Base-by-base conservation (phyloP, 1,139 yeast genomes). In the Geotrichum carabidarum region DNA sequence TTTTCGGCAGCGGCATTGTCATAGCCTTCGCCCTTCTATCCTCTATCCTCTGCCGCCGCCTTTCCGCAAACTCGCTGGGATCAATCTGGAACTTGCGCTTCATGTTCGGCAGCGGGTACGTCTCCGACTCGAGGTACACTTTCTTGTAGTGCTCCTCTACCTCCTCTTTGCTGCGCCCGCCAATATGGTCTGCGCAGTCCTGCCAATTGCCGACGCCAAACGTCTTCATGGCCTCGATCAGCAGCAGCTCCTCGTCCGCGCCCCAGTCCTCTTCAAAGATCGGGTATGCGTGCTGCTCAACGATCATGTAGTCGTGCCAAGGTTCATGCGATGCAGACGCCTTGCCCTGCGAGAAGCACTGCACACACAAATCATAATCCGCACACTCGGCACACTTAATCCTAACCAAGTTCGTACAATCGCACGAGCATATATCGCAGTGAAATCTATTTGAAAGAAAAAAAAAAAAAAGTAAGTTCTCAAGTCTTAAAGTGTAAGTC, bases 161-260 rank as follows among this genome's bases (percentile, higher is more conserved):
- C 68, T 94, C 99, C 59, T 90, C 97, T 67, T 87, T 89, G 30
- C 90, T 82, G 58, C 99, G 52, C 95, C 93, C 90, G 7, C 99
- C 98, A 55, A 94, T 87, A 67, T 88, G 95, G 66, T 93, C 98
- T 9, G 96, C 86, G 15, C 93, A 81, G 69, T 93, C 99, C 63
- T 88, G 96, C 99, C 99, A 93, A 69, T 91, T 91, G 4, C 99
- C 99, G 91, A 74, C 0, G 85, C 99, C 99, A 55, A 80, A 79
- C 35, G n/a, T 50, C 49, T 51, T 50, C 96, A 86, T 68, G 7
- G 98, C 99, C 68, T 90, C 96, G 18, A 94, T 80, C 58, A 93
- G 75, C 49, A 89, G 74, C 58, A 91, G 68, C 69, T 93, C 99
- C 69, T 93, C 99, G 70, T 93, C 99, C 0, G 99, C 99, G 35